Evolutionary conservation across 495 filamentous ascomycete species (phyloP), one percentile per base, ranked within the genome.

Genomic region (Aspergillus taichungensis): DNA sequence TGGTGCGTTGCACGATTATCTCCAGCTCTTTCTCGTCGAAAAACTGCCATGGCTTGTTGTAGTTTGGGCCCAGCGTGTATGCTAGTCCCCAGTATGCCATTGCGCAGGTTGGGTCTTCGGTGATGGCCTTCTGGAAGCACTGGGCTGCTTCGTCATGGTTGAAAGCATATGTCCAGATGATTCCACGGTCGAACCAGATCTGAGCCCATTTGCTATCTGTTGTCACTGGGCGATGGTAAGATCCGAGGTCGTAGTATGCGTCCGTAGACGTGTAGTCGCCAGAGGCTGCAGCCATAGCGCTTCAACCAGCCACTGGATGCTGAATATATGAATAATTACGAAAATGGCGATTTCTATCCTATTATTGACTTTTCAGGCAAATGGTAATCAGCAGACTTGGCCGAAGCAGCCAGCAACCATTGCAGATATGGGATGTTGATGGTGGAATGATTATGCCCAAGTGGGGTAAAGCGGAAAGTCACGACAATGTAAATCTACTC

Each of bases 51-150:
- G 82, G 79, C 55, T 85, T 85, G 52, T 87, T 85, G 60, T 85
- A 87, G 46, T 87, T 85, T 2, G 83, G 81, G 0, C 83, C 83
- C 0, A 83, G 53, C 1, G 76, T 55, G 50, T 77, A 84, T 0
- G 83, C 79, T 3, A 83, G 58, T 0, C 83, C 83, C 83, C 83
- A 87, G 43, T 82, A 75, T 13, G 77, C 81, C 61, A 85, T 77
- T 5, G 74, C 71, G 49, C 77, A 83, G 4, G 53, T 45, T 0
- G 63, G 54, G 50, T 87, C 82, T 32, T 61, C 34, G 0, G 63
- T 51, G 34, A 79, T 74, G 11, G 77, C 77, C 5, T 71, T 66
- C 44, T 78, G 67, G 47, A 84, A 85, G 59, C 81, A 85, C 38
- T 55, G 61, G 7, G 55, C 67, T 3, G 78, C 67, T 51, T 83